Evolutionary conservation across 768 basidiomycete species (phyloP), one percentile per base, ranked within the genome.

Genomic region (Vararia minispora): DNA sequence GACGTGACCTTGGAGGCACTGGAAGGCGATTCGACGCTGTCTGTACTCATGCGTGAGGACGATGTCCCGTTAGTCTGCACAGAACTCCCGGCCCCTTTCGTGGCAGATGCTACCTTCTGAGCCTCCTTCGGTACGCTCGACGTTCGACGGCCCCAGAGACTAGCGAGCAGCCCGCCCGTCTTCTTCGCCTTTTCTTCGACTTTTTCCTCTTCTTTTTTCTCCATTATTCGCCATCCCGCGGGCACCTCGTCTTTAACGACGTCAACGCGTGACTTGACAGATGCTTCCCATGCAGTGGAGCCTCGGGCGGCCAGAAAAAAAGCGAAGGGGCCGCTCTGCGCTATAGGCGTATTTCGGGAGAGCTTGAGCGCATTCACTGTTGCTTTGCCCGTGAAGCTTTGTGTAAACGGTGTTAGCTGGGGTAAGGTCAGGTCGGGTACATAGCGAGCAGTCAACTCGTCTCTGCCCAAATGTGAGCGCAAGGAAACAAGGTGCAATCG

Each of bases 271-370:
- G 71, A 60, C 54, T 74, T 82, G 0, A 85, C 60, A 13, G 77
- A 69, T 5, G 65, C 65, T 52, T 86, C 80, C 86, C 86, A 88
- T 16, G 81, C 74, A 14, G 72, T 70, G 4, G 79, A 78, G 1
- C 83, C 83, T 56, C 79, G 84, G 1, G 79, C 74, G 5, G 74
- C 65, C 28, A 83, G 51, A 46, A 81, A 76, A 40, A 74, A 63
- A n/a, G 78, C 66, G 53, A 89, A 65, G 2, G 85, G 85, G 45
- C 85, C 83, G 20, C 49, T 54, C 13, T 65, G 67, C 3, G 74
- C 66, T 17, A 72, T 52, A 4, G 71, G 56, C 32, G 67, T 54
- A 48, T 81, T 71, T 42, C 77, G 71, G 0, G 83, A 83, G 35
- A 80, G 56, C 32, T 73, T 74, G 14, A 87, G 58, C 8, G 78